Base-by-base conservation (phyloP, 805 yeast species). In the Wickerhamomyces chambardii region DNA sequence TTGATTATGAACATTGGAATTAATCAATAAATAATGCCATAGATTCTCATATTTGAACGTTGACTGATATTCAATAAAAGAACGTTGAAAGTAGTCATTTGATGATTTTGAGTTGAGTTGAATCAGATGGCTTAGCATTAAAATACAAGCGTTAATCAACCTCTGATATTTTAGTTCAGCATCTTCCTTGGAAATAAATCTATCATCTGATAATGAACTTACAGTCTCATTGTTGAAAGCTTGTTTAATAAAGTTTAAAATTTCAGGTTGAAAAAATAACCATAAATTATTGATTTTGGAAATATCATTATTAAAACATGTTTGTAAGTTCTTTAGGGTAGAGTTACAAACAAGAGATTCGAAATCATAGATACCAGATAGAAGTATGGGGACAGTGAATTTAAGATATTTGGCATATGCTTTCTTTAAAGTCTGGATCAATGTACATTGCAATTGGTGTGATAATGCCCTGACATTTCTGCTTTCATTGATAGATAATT, bases 381-480 rank as follows among this genome's bases (percentile, higher is more conserved):
- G 47, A 77, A 95, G 75, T 1, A 80, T 58, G 0, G 95, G 92
- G 7, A 85, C 64, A 0, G 83, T 67, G 43, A 82, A 81, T 40
- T 75, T 77, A 41, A 90, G 61, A 53, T 79, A 81, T 44, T 75
- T 82, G 18, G 78, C 62, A 37, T 74, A 74, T 29, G 60, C 58
- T 44, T 78, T 84, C 11, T 76, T 77, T 9, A 80, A 51, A 1
- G 45, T 36, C 14, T 47, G 42, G 28, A 83, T 75, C 28, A 76
- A 62, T 15, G 51, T 54, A 1, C 81, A 71, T 34, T 87, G 87
- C 4, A 78, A 63, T 39, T 70, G 74, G 50, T 86, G 95, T 4
- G 86, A 55, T 15, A 66, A 50, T 8, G 59, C 38, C 37, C 97
- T 66, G 1, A 86, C 83, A 12, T 60, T 58, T 43, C 80, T 74